Conservation (phyloP, 2,329 filamentous ascomycete species). For the Aspergillus spinulosporus region DNA sequence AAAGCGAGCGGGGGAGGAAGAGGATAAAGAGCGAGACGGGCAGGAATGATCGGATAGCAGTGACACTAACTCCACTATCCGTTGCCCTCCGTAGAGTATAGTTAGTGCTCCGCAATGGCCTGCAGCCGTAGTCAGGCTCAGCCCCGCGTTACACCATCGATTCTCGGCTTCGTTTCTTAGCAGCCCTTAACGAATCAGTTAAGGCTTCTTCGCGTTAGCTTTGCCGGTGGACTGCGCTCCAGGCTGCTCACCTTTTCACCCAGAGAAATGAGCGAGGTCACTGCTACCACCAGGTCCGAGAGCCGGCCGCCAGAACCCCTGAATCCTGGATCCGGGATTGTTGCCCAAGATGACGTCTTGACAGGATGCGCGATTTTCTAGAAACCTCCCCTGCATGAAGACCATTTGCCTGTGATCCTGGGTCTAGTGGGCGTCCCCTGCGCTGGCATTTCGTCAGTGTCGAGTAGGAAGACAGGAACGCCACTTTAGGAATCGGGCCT, state of each 20-base stretch:
- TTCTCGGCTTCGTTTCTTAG: background rate
- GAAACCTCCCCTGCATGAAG: conserved; percentile 9
- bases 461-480: background rate
- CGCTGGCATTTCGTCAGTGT: background rate
- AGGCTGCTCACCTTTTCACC: background rate
- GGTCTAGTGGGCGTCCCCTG: background rate
- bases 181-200: background rate
- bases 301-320: conserved; percentile 9
- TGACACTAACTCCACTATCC: background rate
- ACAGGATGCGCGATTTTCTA: conserved; percentile 15
- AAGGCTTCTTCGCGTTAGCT: background rate
- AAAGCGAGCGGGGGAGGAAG: conserved; percentile 16
- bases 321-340: background rate
- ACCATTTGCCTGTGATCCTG: background rate
- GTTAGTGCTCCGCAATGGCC: background rate
- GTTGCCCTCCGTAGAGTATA: background rate
- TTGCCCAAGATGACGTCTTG: conserved; percentile 3
- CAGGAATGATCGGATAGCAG: conserved; percentile 9
- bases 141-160: conserved; percentile 12
- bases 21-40: conserved; percentile 9
- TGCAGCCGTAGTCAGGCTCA: conserved; percentile 10
- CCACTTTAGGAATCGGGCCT: background rate
- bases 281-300: background rate
- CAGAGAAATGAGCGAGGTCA: conserved; percentile 2
- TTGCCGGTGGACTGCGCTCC: background rate